Evolutionary conservation across 768 basidiomycete genomes (phyloP), one percentile per base, ranked within the genome.

Genomic region (Crepidotus variabilis): DNA sequence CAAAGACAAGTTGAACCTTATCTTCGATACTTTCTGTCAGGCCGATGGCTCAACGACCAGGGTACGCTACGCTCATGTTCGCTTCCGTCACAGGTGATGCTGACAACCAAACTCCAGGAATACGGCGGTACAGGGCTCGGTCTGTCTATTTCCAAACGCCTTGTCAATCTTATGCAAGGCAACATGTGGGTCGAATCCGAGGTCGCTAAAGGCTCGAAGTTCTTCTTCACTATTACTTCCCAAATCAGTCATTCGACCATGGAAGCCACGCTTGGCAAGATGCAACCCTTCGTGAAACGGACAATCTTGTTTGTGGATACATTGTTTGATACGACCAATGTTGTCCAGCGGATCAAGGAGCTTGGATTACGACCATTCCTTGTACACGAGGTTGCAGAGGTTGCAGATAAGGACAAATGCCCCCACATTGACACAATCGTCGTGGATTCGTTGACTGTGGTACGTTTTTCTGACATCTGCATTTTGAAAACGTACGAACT

Each of bases 121-220:
- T 98, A 98, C 62, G 96, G 96, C 60, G 96, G 96, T 39, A 98
- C 96, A 0, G 96, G 96, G 65, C 79, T 99, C 2, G 96, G 96
- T 11, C 79, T 98, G 47, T 98, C 95, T 9, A 98, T 99, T 65
- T 98, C 96, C 47, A 98, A 98, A 68, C 90, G 95, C 1, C 86
- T 99, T 21, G 96, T 98, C 16, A 88, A 87, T 49, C 87, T 99
- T 63, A 99, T 99, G 97, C 86, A 92, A 63, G 97, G 97, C 47
- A 92, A 96, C 65, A 92, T 99, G 80, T 99, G 97, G 97, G 97
- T 99, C 20, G 92, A 97, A 73, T 90, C 88, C 59, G 94, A 96
- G 69, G 91, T 96, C 57, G 82, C 89, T 47, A 89, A 92, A 63
- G 97, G 97, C 23, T 91, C 87, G 75, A 88, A 87, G 71, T 96